Conservation (phyloP, 345 rosid genomes). For the Gossypium rotundifolium region DNA sequence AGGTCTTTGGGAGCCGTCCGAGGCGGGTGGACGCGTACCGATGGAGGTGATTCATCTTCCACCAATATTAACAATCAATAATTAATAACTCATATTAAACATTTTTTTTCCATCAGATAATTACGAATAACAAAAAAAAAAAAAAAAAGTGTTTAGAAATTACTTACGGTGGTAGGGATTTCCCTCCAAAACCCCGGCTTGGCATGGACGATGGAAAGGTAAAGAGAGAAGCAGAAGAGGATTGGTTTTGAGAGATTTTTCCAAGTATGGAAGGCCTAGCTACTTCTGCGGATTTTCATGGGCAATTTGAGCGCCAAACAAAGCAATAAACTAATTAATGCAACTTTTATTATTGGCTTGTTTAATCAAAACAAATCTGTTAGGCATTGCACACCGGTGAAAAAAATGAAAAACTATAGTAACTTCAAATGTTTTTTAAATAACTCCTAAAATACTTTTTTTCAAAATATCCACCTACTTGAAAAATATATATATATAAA, state of each 20-base stretch:
- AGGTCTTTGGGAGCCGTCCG: conserved; percentile 36
- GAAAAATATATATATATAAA: too few relatives aligned
- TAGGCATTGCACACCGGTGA: too few relatives aligned
- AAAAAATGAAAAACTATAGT: too few relatives aligned
- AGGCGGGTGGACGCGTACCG: conserved; percentile 33
- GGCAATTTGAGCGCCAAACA: not conserved
- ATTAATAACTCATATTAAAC: too few relatives aligned
- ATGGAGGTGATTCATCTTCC: conserved; percentile 36
- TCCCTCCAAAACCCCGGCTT: not conserved
- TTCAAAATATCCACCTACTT: too few relatives aligned
- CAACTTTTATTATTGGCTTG: not conserved
- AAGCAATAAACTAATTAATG: not conserved
- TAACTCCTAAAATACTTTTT: not conserved
- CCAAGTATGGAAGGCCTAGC: conserved; percentile 13
- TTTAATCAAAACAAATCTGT: not conserved
- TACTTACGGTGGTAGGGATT: not conserved
- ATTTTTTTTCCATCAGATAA: not conserved
- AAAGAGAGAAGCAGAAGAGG: not conserved
- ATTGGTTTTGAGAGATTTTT: conserved; percentile 6
- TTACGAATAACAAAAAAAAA: not conserved
- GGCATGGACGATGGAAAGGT: not conserved
- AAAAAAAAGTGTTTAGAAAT: not conserved
- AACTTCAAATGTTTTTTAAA: too few relatives aligned
- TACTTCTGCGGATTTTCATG: not conserved
- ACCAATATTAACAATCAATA: too few relatives aligned